These are phyloP conservation scores for Penicillium paradoxum DNA, from an alignment of 495 filamentous ascomycete species.

Conservation along the genomic window DNA sequence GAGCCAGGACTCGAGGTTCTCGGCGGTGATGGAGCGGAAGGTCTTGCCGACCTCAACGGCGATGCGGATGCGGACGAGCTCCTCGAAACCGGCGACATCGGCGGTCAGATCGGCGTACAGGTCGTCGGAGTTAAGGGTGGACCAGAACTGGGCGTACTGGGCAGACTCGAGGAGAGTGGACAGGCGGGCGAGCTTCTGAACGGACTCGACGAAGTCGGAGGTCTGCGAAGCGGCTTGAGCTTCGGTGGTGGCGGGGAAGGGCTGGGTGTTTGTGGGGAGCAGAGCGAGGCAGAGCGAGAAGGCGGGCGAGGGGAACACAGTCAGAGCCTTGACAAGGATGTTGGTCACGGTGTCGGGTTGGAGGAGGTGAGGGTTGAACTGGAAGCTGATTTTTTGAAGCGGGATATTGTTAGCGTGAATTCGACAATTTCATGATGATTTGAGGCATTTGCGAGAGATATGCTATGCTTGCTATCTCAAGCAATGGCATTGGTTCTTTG, in stretches of 20 bases:
- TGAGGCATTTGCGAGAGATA: neutral
- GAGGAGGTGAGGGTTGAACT: slow-evolving; percentile 98
- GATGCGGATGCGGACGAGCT: slow-evolving; percentile 87
- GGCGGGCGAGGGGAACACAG: slow-evolving; percentile 93
- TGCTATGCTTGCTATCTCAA: neutral
- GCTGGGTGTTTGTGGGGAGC: slow-evolving; percentile 72
- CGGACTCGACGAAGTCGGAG: slow-evolving; percentile 69
- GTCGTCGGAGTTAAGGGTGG: slow-evolving; percentile 85
- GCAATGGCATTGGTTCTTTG: slow-evolving; percentile 12
- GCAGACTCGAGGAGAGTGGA: slow-evolving; percentile 81
- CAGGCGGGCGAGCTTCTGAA: slow-evolving; percentile 79
- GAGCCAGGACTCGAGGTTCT: slow-evolving; percentile 80
- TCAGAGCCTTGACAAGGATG: slow-evolving; percentile 95
- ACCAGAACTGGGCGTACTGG: slow-evolving; percentile 90
- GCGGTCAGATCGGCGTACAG: slow-evolving; percentile 93
- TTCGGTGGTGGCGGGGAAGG: slow-evolving; percentile 47
- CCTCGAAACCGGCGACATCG: slow-evolving; percentile 94
- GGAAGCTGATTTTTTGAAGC: slow-evolving; percentile 62
- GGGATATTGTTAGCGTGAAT: slow-evolving; percentile 10
- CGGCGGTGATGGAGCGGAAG: slow-evolving; percentile 72
- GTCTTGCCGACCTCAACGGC: slow-evolving; percentile 84
- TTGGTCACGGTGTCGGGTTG: slow-evolving; percentile 96
- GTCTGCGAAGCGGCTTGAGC: slow-evolving; percentile 61
- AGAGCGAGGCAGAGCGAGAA: slow-evolving; percentile 92
- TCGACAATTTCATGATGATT: neutral